phyloP scores from a whole-genome alignment of 164 flowering plant genomes.

The Warburgia ugandensis region DNA sequence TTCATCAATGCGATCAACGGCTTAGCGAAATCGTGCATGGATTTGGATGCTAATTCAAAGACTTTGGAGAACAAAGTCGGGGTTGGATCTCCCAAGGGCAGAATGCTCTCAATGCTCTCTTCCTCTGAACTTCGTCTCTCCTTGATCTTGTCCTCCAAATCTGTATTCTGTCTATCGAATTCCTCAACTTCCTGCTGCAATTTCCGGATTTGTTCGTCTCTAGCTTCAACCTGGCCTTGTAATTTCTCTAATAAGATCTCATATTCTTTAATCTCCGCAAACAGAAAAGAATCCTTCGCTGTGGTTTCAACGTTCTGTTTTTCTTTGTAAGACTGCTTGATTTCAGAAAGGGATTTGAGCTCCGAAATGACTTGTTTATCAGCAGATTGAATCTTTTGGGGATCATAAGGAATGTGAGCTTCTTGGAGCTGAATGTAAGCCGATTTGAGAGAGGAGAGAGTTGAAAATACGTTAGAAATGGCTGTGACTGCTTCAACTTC shows the following conservation, averaged over 20 bases:
- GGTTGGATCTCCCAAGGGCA: constrained; percentile 3
- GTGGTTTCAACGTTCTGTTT: constrained; percentile 13
- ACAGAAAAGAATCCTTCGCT: constrained; percentile 8
- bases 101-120: constrained; percentile 12
- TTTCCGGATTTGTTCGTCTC: constrained; percentile 19
- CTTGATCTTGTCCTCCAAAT: constrained; percentile 18
- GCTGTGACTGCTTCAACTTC: constrained; percentile 10
- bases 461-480: constrained; percentile 35
- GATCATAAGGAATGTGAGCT: constrained; percentile 47
- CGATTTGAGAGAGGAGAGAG: constrained; percentile 32
- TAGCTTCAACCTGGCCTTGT: constrained; percentile 20
- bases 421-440: constrained; percentile 55
- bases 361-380: constrained; percentile 29
- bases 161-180: constrained; percentile 21
- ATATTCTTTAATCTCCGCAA: constrained; percentile 22
- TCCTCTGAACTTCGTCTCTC: constrained; percentile 18
- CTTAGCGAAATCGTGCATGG: constrained; percentile 66
- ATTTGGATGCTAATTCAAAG: constrained; percentile 27
- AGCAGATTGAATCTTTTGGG: constrained; percentile 37
- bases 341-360: constrained; percentile 30
- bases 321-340: constrained; percentile 32
- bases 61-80: constrained; percentile 13
- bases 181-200: constrained; percentile 26
- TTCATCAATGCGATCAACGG: constrained; percentile 48
- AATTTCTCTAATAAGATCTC: constrained; percentile 27